Base-by-base conservation (phyloP, 108 stramenopile genomes). In the Cylindrotheca fusiformis region DNA sequence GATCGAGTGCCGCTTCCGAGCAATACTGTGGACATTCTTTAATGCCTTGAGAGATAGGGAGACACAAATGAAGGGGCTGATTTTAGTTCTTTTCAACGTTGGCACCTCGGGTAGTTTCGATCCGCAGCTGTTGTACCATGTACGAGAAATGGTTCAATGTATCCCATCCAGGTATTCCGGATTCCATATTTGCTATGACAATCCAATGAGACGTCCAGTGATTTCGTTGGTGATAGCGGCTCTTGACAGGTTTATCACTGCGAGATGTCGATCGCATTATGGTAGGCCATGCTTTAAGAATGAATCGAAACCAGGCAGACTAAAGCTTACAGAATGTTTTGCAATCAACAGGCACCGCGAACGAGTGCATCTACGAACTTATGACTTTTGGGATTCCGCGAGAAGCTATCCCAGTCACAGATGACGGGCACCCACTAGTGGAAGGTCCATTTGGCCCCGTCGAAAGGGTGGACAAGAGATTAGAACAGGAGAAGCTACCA, bases 51-150 rank as follows among this genome's bases (percentile, higher is more conserved):
- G 27, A 21, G 72, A 73, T 29, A 52, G 21, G 0, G 63, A 65
- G 47, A 65, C 72, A 21, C 72, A 65, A 32, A 55, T 60, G 48
- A 54, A 41, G 2, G 72, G 72, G 23, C 31, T 73, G 28, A 58
- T 73, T 20, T 51, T 41, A 23, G 52, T 73, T 24, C 21, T 53
- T 2, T 73, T 60, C 27, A 73, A 73, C 44, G 58, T 73, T 17
- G 72, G 72, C 14, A 10, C 36, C 36, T 10, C 6, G 6, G 14
- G 6, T 14, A 41, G 6, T 6, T 14, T 14, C 6, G 36, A 41
- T 14, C 36, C 36, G 14, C 6, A 41, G 36, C 14, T 41, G 14
- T 41, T 6, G 36, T 6, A 10, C 14, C 10, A 6, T 41, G 10
- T 41, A 14, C 6, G 14, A 10, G 36, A 41, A 6, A 41, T 41